These are phyloP conservation scores for Saccharomycopsis hybrid DNA, from an alignment of 1,139 yeast species.

Conservation along the genomic window DNA sequence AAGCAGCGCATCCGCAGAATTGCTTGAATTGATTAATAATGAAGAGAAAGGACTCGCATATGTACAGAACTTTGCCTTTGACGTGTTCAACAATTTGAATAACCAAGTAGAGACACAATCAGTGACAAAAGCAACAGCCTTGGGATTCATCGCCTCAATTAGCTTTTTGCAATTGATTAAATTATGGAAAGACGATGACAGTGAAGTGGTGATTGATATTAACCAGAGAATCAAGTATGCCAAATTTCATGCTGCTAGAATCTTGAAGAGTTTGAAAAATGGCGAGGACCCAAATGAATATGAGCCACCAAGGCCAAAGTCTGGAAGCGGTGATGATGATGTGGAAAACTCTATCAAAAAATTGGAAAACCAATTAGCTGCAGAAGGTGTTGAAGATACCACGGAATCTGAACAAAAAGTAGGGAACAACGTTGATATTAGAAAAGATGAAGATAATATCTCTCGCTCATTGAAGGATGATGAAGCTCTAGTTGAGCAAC, in stretches of 20 bases:
- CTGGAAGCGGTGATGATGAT: constrained; percentile 7
- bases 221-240: constrained; percentile 44
- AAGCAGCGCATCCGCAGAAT: constrained; percentile 31
- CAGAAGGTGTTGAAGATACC: constrained; percentile 3
- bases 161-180: constrained; percentile 42
- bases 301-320: constrained; percentile 10
- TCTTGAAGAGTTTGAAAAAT: constrained; percentile 37
- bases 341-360: neutral
- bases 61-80: constrained; percentile 54
- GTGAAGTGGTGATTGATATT: constrained; percentile 23
- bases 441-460: constrained; percentile 1
- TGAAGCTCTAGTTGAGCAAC: no score
- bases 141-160: constrained; percentile 42
- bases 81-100: constrained; percentile 51
- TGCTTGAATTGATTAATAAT: constrained; percentile 47
- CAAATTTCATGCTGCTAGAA: constrained; percentile 53
- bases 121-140: constrained; percentile 37
- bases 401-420: no score
- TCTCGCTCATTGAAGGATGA: no score
- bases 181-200: constrained; percentile 33
- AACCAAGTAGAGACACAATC: constrained; percentile 36
- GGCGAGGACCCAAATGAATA: constrained; percentile 47
- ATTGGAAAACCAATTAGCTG: constrained; percentile 5
- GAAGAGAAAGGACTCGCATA: constrained; percentile 51
- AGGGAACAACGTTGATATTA: no score